These are phyloP conservation scores for Wickerhamomyces xylosicus DNA, from an alignment of 805 yeast species.

Conservation along the genomic window DNA sequence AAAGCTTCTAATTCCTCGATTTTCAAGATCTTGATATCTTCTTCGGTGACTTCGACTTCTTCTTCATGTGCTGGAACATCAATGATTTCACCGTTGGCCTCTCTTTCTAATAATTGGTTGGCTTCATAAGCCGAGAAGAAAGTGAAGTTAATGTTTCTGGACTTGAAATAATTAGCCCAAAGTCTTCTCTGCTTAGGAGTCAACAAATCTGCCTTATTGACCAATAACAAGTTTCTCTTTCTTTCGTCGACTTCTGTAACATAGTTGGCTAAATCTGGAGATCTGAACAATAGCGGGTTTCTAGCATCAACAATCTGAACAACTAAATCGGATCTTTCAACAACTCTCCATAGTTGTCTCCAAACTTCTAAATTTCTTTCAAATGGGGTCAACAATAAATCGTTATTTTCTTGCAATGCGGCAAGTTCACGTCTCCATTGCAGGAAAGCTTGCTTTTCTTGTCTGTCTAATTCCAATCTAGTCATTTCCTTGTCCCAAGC, in stretches of 20 bases:
- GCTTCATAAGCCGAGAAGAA: slow-evolving; percentile 91
- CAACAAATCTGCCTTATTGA: slow-evolving; percentile 88
- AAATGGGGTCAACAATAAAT: slow-evolving; percentile 85
- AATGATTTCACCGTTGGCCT: slow-evolving; percentile 27
- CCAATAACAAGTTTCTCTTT: slow-evolving; percentile 73
- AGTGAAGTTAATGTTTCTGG: slow-evolving; percentile 65
- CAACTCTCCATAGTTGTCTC: slow-evolving; percentile 97
- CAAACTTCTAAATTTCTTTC: slow-evolving; percentile 96
- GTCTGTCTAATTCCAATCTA: slow-evolving; percentile 67
- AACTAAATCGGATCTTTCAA: slow-evolving; percentile 85
- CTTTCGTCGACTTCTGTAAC: slow-evolving; percentile 67
- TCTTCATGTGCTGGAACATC: slow-evolving; percentile 5
- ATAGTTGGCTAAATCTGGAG: slow-evolving; percentile 76
- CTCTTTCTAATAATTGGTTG: slow-evolving; percentile 60
- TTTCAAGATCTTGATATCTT: slow-evolving; percentile 58
- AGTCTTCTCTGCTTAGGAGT: slow-evolving; percentile 63
- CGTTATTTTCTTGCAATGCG: slow-evolving; percentile 69
- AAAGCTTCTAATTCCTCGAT: slow-evolving; percentile 80
- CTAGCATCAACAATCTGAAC: slow-evolving; percentile 98
- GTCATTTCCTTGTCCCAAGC: slow-evolving; percentile 68
- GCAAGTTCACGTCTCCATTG: slow-evolving; percentile 94
- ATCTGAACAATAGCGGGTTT: slow-evolving; percentile 83
- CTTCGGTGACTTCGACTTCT: slow-evolving; percentile 22
- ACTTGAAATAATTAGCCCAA: slow-evolving; percentile 81
- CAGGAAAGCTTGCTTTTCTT: slow-evolving; percentile 82